Percentiles rank a stretch among this genome's conserved stretches.
phyloP scores from a whole-genome alignment of 148 eudicot genomes.

The Chenopodium berlandieri region DNA sequence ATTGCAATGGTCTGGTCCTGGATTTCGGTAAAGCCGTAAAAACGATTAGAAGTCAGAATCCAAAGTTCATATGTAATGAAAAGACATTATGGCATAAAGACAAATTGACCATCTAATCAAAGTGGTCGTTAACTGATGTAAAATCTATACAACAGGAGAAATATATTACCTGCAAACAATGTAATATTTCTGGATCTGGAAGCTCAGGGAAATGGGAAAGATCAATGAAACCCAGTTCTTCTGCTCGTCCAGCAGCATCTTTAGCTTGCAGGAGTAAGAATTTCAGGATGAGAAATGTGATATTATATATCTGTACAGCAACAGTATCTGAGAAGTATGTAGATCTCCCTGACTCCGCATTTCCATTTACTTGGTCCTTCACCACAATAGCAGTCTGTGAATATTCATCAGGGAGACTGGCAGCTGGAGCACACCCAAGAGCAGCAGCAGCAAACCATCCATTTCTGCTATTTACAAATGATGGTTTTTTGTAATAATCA shows the following conservation, averaged over 20 bases:
- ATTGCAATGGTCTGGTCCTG: constrained; percentile 88
- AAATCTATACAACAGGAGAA: background rate
- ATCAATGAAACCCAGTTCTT: constrained; percentile 85
- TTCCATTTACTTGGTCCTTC: constrained; percentile 41
- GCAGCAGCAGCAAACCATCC: constrained; percentile 89
- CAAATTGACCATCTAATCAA: background rate
- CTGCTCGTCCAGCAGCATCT: constrained; percentile 73
- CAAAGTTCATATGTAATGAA: background rate
- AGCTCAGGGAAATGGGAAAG: constrained; percentile 88
- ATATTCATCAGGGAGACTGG: constrained; percentile 39
- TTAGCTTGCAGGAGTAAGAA: constrained; percentile 85
- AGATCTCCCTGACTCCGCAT: constrained; percentile 31
- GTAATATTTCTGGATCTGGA: constrained; percentile 95
- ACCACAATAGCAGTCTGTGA: constrained; percentile 46
- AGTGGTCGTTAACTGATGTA: no score
- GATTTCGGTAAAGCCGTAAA: constrained; percentile 4
- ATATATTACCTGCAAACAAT: constrained; percentile 82
- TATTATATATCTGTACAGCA: constrained; percentile 69
- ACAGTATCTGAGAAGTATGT: constrained; percentile 68
- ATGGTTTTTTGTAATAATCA: constrained; percentile 49
- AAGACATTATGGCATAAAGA: background rate
- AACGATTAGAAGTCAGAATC: background rate
- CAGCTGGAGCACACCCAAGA: constrained; percentile 52
- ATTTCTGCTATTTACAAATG: constrained; percentile 58
- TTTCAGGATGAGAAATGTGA: constrained; percentile 62